These are phyloP conservation scores for Podaxis sp. DNA, from an alignment of 768 basidiomycete genomes.

Conservation along the genomic window DNA sequence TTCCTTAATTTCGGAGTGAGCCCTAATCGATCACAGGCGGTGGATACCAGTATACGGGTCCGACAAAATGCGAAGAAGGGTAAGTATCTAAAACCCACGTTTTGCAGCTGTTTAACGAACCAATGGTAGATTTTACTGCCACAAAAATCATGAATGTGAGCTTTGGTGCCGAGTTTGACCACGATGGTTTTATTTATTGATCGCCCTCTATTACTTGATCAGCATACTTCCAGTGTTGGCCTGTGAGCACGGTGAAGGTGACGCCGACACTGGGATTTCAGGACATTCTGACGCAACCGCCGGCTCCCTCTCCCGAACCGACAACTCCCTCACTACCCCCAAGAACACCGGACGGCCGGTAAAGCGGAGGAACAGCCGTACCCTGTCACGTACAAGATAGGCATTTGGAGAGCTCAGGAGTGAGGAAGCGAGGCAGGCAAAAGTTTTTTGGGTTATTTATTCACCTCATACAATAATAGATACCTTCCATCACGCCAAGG, in stretches of 20 bases:
- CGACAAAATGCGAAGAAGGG: conserved; percentile 14
- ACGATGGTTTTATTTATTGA: not conserved
- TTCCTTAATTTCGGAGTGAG: not conserved
- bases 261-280: not conserved
- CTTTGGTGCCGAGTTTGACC: too few relatives aligned
- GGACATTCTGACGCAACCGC: not conserved
- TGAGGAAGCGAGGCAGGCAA: not conserved
- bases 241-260: not conserved
- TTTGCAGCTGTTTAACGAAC: not conserved
- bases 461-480: not conserved
- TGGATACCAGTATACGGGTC: conserved; percentile 14
- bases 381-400: not conserved
- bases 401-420: not conserved
- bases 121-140: not conserved
- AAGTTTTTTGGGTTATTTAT: not conserved
- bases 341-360: not conserved
- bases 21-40: not conserved
- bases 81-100: not conserved
- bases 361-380: not conserved
- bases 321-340: conserved; percentile 5
- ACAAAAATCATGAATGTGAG: conserved; percentile 4
- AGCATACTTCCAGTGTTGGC: conserved; percentile 6
- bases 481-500: not conserved
- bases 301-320: conserved; percentile 2
- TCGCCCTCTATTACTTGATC: not conserved